Evolutionary conservation across 768 basidiomycete species (phyloP).

Genomic region (Trametes villosa): DNA sequence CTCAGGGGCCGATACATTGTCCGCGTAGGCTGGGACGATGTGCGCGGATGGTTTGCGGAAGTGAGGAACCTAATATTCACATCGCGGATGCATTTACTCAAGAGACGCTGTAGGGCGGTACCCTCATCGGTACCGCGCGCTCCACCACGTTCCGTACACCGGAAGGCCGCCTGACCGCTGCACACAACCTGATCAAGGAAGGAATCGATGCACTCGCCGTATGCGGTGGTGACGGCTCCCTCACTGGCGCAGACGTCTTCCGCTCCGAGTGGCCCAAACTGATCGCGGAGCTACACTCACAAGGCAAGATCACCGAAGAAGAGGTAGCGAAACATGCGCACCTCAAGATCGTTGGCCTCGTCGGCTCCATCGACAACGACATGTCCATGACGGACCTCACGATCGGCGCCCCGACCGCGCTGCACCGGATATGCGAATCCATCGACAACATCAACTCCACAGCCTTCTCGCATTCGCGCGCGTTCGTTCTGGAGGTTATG

Average conservation of each 20-base stretch:
- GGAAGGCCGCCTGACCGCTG: conserved; percentile 89
- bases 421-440: conserved; percentile 96
- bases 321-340: conserved; percentile 77
- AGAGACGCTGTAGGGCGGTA: conserved; percentile 70
- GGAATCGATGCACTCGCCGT: conserved; percentile 97
- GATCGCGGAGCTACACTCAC: conserved; percentile 63
- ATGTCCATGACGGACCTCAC: conserved; percentile 98
- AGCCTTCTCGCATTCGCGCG: conserved; percentile 92
- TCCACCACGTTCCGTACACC: conserved; percentile 81
- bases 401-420: conserved; percentile 93
- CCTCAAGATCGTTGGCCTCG: conserved; percentile 96
- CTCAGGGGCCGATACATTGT: conserved; percentile 94
- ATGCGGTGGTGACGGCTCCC: conserved; percentile 95
- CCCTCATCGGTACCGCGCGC: conserved; percentile 92
- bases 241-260: conserved; percentile 96
- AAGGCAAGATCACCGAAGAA: conserved; percentile 77
- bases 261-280: conserved; percentile 94
- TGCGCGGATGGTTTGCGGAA: conserved; percentile 92
- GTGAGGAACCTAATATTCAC: conserved; percentile 43
- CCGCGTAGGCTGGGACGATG: conserved; percentile 97
- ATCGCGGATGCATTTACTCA: conserved; percentile 2
- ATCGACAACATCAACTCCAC: conserved; percentile 99
- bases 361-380: conserved; percentile 99
- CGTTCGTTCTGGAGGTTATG: conserved; percentile 99
- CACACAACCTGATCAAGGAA: conserved; percentile 90